phyloP scores from a whole-genome alignment of 805 yeast species.

The Pachysolen tannophilus region DNA sequence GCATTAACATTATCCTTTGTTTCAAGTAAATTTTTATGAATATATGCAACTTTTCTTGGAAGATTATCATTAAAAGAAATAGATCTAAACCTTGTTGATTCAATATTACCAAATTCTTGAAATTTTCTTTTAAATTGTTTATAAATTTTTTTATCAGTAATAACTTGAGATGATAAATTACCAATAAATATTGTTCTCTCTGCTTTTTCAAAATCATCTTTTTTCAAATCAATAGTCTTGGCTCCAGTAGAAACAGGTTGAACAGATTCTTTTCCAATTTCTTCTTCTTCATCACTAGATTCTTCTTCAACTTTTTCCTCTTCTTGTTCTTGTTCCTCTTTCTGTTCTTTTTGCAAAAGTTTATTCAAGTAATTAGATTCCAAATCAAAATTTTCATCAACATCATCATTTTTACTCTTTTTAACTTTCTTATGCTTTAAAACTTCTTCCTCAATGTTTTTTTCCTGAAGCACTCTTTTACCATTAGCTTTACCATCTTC shows the following conservation, averaged over 20 bases:
- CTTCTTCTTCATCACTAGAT: slow-evolving; percentile 19
- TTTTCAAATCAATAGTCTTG: slow-evolving; percentile 50
- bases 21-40: slow-evolving; percentile 67
- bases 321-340: slow-evolving; percentile 18
- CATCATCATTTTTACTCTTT: slow-evolving; percentile 16
- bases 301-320: slow-evolving; percentile 14
- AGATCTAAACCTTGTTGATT: slow-evolving; percentile 84
- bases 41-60: slow-evolving; percentile 89
- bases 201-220: slow-evolving; percentile 72
- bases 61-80: slow-evolving; percentile 80
- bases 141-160: slow-evolving; percentile 52
- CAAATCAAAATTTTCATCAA: slow-evolving; percentile 38
- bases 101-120: slow-evolving; percentile 42
- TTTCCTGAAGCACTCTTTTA: too few species aligned
- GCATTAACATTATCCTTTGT: slow-evolving; percentile 80
- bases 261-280: slow-evolving; percentile 15
- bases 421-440: slow-evolving; percentile 12
- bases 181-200: slow-evolving; percentile 85
- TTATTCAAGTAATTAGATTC: slow-evolving; percentile 49
- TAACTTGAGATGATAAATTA: slow-evolving; percentile 60
- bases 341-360: slow-evolving; percentile 27
- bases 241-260: slow-evolving; percentile 26
- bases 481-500: slow-evolving; percentile 21
- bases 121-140: slow-evolving; percentile 65
- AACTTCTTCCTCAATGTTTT: slow-evolving; percentile 11